A percentile compares a stretch with the other conserved stretches of the same genome.
Conservation (phyloP, 805 yeast genomes). For the Saturnispora diversa region DNA sequence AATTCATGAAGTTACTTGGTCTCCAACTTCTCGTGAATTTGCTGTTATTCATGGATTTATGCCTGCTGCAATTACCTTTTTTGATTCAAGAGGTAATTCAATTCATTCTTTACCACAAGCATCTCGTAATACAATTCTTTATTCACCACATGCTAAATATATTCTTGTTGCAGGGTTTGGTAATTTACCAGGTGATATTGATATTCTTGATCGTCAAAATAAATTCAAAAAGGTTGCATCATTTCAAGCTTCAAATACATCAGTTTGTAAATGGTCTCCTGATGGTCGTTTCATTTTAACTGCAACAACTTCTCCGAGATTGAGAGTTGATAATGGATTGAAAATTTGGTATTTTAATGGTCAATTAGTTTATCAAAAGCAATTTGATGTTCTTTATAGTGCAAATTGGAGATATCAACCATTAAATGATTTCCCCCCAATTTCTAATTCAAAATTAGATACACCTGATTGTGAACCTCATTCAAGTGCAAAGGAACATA, state of each 20-base stretch:
- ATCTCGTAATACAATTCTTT: constrained; percentile 81
- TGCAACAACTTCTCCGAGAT: constrained; percentile 94
- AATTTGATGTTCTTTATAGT: constrained; percentile 70
- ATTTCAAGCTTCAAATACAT: constrained; percentile 88
- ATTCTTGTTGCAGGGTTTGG: constrained; percentile 96
- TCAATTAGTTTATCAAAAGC: constrained; percentile 65
- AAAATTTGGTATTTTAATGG: constrained; percentile 93
- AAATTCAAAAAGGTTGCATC: constrained; percentile 72
- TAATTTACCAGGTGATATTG: constrained; percentile 93
- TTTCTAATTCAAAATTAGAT: constrained; percentile 35
- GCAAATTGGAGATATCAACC: constrained; percentile 80
- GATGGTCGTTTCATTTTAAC: constrained; percentile 90
- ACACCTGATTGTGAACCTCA: constrained; percentile 56
- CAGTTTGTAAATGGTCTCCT: constrained; percentile 97
- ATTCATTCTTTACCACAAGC: constrained; percentile 78
- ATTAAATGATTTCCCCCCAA: constrained; percentile 45
- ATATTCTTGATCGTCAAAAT: constrained; percentile 84
- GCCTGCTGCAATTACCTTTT: constrained; percentile 94
- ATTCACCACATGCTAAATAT: constrained; percentile 90
- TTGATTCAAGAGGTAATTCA: constrained; percentile 87
- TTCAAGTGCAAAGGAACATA: constrained; percentile 54
- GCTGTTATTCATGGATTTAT: constrained; percentile 96
- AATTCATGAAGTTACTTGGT: constrained; percentile 95
- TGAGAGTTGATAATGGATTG: constrained; percentile 92
- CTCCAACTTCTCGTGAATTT: constrained; percentile 91